Evolutionary conservation across 75 land plant genomes (phyloP).

Genomic region (Sequoiadendron giganteum): DNA sequence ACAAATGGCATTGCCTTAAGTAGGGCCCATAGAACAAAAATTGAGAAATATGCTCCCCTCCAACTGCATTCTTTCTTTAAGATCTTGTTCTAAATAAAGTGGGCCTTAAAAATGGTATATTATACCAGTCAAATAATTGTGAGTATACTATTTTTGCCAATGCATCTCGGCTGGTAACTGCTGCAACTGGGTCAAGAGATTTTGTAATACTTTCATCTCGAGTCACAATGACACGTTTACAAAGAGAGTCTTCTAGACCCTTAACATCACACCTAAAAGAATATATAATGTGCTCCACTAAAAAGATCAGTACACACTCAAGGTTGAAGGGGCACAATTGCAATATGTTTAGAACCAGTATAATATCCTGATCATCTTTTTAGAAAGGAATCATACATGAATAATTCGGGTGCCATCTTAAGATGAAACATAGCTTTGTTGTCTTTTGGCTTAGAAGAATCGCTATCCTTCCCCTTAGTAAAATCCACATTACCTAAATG

Average conservation of each 20-base stretch:
- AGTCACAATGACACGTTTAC: slow-evolving; percentile 77
- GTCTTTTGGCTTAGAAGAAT: slow-evolving; percentile 79
- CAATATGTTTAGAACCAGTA: background rate
- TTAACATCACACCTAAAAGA: slow-evolving; percentile 43
- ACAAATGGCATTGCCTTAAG: background rate
- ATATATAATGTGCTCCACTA: background rate
- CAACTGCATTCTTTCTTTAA: background rate
- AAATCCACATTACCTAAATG: slow-evolving; percentile 90
- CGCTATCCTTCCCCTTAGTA: slow-evolving; percentile 63
- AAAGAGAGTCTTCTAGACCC: slow-evolving; percentile 62
- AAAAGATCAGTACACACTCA: background rate
- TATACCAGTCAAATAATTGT: slow-evolving; percentile 84
- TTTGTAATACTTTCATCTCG: slow-evolving; percentile 81
- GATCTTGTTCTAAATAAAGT: background rate
- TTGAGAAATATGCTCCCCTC: background rate
- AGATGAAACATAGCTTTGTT: slow-evolving; percentile 86
- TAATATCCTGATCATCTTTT: too few relatives aligned
- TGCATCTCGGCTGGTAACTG: slow-evolving; percentile 74
- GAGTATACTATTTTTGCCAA: slow-evolving; percentile 87
- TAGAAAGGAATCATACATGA: slow-evolving; percentile 46
- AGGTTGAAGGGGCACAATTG: background rate
- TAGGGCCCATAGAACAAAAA: background rate
- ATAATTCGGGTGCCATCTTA: slow-evolving; percentile 77
- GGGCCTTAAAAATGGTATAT: too few relatives aligned
- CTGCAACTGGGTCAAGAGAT: slow-evolving; percentile 57